Conservation (phyloP, 148 eudicot genomes). For the Bassia scoparia region DNA sequence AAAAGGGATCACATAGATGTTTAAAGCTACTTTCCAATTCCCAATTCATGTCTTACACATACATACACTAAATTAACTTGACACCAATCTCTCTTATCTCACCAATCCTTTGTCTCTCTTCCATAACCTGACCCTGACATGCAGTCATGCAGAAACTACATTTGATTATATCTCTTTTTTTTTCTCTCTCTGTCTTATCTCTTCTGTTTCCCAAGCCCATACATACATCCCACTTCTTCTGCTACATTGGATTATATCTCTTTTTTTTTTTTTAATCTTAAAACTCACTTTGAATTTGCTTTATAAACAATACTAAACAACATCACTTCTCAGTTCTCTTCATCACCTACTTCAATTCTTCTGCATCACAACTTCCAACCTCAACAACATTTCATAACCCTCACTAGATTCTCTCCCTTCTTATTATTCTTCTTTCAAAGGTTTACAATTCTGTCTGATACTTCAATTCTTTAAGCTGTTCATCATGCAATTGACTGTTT, state of each 20-base stretch:
- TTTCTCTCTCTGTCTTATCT: conserved; percentile 51
- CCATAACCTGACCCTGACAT: conserved; percentile 6
- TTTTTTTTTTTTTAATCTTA: background rate
- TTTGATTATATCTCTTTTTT: conserved; percentile 7
- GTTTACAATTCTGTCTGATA: too few relatives aligned
- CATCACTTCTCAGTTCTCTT: background rate
- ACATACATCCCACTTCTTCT: conserved; percentile 35
- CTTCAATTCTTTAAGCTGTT: too few relatives aligned
- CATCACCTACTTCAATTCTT: background rate
- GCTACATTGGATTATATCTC: background rate
- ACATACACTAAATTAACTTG: background rate
- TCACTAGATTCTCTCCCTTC: too few relatives aligned
- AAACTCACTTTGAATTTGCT: background rate
- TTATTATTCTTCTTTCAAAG: too few relatives aligned
- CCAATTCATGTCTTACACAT: conserved; percentile 21
- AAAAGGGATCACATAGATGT: background rate
- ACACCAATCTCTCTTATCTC: background rate
- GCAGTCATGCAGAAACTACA: conserved; percentile 17
- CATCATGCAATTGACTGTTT: too few relatives aligned
- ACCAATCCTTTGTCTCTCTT: conserved; percentile 15
- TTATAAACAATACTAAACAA: background rate
- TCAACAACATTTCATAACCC: too few relatives aligned
- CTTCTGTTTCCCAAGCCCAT: conserved; percentile 77
- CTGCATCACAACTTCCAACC: too few relatives aligned
- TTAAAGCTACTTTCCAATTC: conserved; percentile 18